phyloP scores from a whole-genome alignment of 805 yeast species.

The Saturnispora silvae region DNA sequence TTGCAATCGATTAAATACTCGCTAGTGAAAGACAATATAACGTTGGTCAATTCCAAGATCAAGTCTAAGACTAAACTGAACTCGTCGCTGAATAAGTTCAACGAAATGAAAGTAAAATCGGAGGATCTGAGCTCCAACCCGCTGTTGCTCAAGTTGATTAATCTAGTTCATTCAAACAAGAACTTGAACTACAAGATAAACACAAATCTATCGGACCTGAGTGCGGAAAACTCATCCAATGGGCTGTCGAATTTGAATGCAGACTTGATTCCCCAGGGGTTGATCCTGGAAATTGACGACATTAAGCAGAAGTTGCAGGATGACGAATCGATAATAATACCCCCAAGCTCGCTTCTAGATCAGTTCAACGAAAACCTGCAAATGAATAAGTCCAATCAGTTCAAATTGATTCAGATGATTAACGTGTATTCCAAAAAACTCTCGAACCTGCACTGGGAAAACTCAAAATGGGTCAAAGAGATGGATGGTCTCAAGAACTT shows the following conservation, averaged over 20 bases:
- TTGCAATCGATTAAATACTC: slow-evolving; percentile 9
- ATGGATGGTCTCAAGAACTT: slow-evolving; percentile 17
- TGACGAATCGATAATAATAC: too few relatives aligned
- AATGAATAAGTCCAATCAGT: slow-evolving; percentile 16
- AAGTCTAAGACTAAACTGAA: slow-evolving; percentile 14
- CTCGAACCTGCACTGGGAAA: slow-evolving; percentile 15
- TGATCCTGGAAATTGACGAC: neutral
- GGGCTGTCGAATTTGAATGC: neutral
- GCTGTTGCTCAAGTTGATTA: slow-evolving; percentile 10
- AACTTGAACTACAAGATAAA: neutral
- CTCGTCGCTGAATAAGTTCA: slow-evolving; percentile 8
- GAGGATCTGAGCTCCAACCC: too few relatives aligned
- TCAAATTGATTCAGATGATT: slow-evolving; percentile 20
- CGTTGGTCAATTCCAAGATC: slow-evolving; percentile 15
- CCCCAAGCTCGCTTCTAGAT: too few relatives aligned
- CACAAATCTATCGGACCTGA: neutral
- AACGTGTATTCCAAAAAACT: slow-evolving; percentile 21
- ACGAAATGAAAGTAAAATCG: too few relatives aligned
- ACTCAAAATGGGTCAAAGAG: slow-evolving; percentile 22
- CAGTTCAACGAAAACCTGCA: slow-evolving; percentile 2
- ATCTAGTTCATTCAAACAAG: neutral
- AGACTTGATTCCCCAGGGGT: neutral
- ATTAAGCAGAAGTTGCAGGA: too few relatives aligned
- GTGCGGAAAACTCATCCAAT: neutral
- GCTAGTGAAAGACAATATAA: slow-evolving; percentile 16